A percentile compares a stretch with the other conserved stretches of the same genome.
These are phyloP conservation scores for Ogataea ganodermae DNA, from an alignment of 805 yeast genomes.

Conservation along the genomic window DNA sequence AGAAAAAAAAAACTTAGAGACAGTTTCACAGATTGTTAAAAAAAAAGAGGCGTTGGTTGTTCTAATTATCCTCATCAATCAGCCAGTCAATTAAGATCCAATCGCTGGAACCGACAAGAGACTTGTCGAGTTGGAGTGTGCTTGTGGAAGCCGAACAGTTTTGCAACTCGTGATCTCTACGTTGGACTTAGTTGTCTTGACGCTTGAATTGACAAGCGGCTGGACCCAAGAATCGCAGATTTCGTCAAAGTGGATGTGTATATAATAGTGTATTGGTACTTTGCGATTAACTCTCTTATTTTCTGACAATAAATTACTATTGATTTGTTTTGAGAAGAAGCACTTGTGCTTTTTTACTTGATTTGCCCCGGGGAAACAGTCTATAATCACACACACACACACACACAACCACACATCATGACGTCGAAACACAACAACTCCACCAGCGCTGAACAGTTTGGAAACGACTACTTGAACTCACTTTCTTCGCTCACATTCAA, in stretches of 20 bases:
- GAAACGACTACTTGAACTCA: conserved; percentile 69
- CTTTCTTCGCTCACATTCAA: conserved; percentile 80
- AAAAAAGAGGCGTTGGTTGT: background rate
- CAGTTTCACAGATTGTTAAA: background rate
- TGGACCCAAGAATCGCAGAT: background rate
- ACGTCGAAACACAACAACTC: background rate
- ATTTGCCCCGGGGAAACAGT: background rate
- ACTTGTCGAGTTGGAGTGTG: conserved; percentile 2
- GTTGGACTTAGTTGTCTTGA: conserved; percentile 1
- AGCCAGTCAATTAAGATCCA: background rate
- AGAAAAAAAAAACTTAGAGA: too few species aligned
- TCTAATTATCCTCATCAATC: background rate
- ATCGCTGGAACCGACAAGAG: background rate
- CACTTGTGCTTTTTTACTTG: conserved; percentile 3
- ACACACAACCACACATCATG: background rate
- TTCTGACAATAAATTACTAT: conserved; percentile 9
- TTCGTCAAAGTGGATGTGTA: conserved; percentile 10
- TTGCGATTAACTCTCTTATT: conserved; percentile 4
- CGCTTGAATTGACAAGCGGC: background rate
- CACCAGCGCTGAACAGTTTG: conserved; percentile 28
- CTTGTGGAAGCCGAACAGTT: conserved; percentile 2
- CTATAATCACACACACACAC: background rate
- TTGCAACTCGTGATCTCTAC: background rate
- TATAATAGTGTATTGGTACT: conserved; percentile 9
- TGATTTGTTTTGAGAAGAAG: conserved; percentile 1